These are phyloP conservation scores for Echinosophora koreensis DNA, from an alignment of 306 rosid species.

Conservation along the genomic window DNA sequence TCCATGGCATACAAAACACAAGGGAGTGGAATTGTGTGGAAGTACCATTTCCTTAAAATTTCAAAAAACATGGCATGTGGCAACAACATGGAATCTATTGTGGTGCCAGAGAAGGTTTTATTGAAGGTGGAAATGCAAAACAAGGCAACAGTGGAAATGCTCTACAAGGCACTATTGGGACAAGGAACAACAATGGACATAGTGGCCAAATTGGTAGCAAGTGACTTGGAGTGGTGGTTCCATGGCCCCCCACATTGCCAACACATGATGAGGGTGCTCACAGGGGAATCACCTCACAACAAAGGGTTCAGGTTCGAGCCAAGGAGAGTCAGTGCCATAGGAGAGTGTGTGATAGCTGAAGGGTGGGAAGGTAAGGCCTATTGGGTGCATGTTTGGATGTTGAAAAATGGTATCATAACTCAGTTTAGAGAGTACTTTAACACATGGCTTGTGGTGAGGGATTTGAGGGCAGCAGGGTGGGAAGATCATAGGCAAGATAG, in stretches of 20 bases:
- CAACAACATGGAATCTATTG: neutral
- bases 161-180: slow-evolving; percentile 71
- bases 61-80: no score
- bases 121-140: slow-evolving; percentile 49
- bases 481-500: slow-evolving; percentile 45
- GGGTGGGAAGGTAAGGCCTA: slow-evolving; percentile 94
- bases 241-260: slow-evolving; percentile 93
- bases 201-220: slow-evolving; percentile 63
- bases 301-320: slow-evolving; percentile 78
- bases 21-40: neutral
- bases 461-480: slow-evolving; percentile 65
- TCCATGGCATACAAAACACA: slow-evolving; percentile 9
- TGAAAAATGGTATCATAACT: slow-evolving; percentile 71
- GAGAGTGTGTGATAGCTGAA: slow-evolving; percentile 69
- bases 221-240: slow-evolving; percentile 95
- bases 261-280: slow-evolving; percentile 91
- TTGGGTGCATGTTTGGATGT: slow-evolving; percentile 93
- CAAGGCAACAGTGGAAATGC: slow-evolving; percentile 59
- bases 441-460: slow-evolving; percentile 90
- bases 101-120: neutral
- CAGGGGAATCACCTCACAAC: slow-evolving; percentile 64
- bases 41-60: neutral
- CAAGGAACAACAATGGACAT: slow-evolving; percentile 38
- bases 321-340: slow-evolving; percentile 61
- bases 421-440: slow-evolving; percentile 89